Base-by-base conservation (phyloP, 148 eudicot genomes). In the Vaccinium vitisidaea region DNA sequence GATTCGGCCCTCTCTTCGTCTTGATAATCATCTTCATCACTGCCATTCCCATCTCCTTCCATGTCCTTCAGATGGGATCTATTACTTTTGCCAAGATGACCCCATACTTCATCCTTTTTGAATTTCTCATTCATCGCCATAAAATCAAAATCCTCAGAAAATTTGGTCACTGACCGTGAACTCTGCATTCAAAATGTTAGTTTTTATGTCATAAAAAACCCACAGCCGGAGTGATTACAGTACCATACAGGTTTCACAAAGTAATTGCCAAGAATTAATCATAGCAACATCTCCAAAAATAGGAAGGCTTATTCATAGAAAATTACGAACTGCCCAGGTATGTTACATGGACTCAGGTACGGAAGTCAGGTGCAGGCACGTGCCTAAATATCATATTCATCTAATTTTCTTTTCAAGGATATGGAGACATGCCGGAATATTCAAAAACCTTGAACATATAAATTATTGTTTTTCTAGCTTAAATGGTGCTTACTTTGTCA, bases 21-120 rank as follows among this genome's bases (percentile, higher is more conserved):
- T 79, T 92, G 92, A 77, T 23, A 85, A 70, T 87, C 89, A 77
- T 89, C 91, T 63, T 80, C 93, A 81, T 89, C 90, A 76, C 90
- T 84, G 43, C 75, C 91, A 61, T 69, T 83, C 67, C 83, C 95
- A 83, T 88, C 85, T 43, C 86, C 93, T 84, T 91, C 92, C 58
- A 83, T 83, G 49, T 80, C 63, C 82, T 78, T 78, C 46, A 36
- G 82, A 39, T 84, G 86, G 48, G 89, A 84, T 88, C 86, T 92
- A 84, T 73, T 89, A 87, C 89, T 91, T 90, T 90, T 95, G 70
- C 98, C 98, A 49, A 96, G 91, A 85, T 89, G 89, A 30, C 94
- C 98, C 98, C 98, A 96, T n/a, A 96, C 94, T 87, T 96, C 98
- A 83, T 94, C 98, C 90, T 96, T 96, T 19, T 92, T 96, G 87